Base-by-base conservation (phyloP, 345 rosid species). In the Boechera stricta region DNA sequence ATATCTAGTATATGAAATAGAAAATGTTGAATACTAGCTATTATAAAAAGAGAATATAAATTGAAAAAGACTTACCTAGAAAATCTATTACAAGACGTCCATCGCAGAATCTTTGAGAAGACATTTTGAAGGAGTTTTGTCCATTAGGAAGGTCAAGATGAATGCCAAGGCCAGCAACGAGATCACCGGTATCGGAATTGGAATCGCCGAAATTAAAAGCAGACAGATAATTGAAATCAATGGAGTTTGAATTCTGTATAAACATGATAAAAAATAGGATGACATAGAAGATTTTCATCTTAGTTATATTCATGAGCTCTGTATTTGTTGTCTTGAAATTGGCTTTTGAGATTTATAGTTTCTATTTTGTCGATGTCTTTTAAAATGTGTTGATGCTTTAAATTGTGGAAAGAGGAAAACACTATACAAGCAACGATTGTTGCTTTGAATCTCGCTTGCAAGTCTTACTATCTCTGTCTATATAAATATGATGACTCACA, bases 171-270 rank as follows among this genome's bases (percentile, higher is more conserved):
- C 83, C 91, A 33, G 93, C 91, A 11, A 65, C 72, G 10, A 77
- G 77, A 42, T 83, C 84, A 6, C 96, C 90, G 0, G 92, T 90
- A 77, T 92, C 97, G 0, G 93, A 88, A 68, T 86, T 90, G 1
- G 96, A 90, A 68, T 88, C 96, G 49, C 97, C 93, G 24, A 90
- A 92, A 79, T 85, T 87, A 84, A 88, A 88, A 57, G 82, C 86
- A 4, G 89, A 69, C 1, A 85, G 72, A 69, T 82, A 86, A 4
- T 85, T 66, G 77, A 85, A 84, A 36, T 84, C 80, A 10, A 77
- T 11, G 0, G 93, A 78, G 16, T 24, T 66, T 26, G 82, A 70
- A 4, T 8, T 13, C 0, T 74, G 39, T 52, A 80, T 38, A 24
- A 39, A 32, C 13, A 58, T 31, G 63, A 39, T 48, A 36, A 67